Conservation (phyloP, 2,329 filamentous ascomycete genomes). For the Aspergillus puulaauensis region DNA sequence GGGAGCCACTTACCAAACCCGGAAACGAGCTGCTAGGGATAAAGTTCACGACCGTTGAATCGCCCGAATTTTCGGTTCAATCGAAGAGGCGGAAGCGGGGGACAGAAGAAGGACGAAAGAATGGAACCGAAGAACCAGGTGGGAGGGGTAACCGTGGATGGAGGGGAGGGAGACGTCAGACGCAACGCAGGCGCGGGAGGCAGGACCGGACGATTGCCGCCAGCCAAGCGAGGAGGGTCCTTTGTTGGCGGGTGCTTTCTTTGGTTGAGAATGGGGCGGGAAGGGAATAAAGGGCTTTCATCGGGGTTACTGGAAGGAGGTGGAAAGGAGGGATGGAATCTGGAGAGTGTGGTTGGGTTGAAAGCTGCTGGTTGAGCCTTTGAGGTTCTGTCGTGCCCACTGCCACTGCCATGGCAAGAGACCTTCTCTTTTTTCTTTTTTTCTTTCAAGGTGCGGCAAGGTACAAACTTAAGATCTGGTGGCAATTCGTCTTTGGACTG, state of each 20-base stretch:
- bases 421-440: background rate
- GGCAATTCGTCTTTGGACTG: background rate
- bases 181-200: background rate
- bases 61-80: background rate
- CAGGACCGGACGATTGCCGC: background rate
- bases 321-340: too few relatives aligned
- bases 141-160: conserved; percentile 4
- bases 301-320: too few relatives aligned
- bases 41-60: too few relatives aligned
- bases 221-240: too few relatives aligned
- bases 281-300: background rate
- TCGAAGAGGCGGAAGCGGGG: background rate
- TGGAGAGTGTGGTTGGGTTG: background rate
- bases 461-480: background rate
- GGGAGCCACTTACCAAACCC: background rate
- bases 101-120: background rate
- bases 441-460: background rate
- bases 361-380: background rate
- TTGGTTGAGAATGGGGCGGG: too few relatives aligned
- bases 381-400: background rate
- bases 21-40: background rate
- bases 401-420: background rate
- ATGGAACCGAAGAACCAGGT: conserved; percentile 11
- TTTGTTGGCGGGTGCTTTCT: too few relatives aligned
- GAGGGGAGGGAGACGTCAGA: background rate